Evolutionary conservation across 495 filamentous ascomycete species (phyloP).

Genomic region (Apiosordaria backusii): DNA sequence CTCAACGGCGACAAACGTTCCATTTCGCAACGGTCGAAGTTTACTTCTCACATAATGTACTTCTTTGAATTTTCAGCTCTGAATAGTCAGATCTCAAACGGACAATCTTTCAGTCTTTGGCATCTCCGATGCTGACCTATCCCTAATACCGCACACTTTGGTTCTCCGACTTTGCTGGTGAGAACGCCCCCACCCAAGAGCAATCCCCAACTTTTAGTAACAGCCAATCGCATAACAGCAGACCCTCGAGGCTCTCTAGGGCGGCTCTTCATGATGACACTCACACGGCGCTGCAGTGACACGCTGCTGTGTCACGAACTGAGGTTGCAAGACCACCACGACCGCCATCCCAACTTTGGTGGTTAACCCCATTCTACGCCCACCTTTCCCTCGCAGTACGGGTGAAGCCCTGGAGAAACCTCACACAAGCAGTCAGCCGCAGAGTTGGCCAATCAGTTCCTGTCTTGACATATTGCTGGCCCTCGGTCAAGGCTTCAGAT

Average conservation of each 20-base stretch:
- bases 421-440: neutral
- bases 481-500: neutral
- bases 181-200: neutral
- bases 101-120: too few relatives aligned
- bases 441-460: neutral
- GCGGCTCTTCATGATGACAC: neutral
- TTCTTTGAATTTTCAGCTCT: neutral
- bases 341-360: neutral
- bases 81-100: too few relatives aligned
- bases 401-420: neutral
- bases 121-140: too few relatives aligned
- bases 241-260: neutral
- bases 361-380: too few relatives aligned
- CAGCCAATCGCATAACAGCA: neutral
- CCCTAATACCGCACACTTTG: too few relatives aligned
- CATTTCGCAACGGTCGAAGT: neutral
- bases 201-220: neutral
- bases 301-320: neutral
- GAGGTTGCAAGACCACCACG: neutral
- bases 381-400: neutral
- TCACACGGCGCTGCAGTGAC: neutral
- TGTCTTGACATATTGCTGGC: neutral
- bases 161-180: too few relatives aligned
- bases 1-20: neutral
- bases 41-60: neutral